These are phyloP conservation scores for Calonectria pseudoreteaudii DNA, from an alignment of 2,329 filamentous ascomycete genomes.

Conservation along the genomic window DNA sequence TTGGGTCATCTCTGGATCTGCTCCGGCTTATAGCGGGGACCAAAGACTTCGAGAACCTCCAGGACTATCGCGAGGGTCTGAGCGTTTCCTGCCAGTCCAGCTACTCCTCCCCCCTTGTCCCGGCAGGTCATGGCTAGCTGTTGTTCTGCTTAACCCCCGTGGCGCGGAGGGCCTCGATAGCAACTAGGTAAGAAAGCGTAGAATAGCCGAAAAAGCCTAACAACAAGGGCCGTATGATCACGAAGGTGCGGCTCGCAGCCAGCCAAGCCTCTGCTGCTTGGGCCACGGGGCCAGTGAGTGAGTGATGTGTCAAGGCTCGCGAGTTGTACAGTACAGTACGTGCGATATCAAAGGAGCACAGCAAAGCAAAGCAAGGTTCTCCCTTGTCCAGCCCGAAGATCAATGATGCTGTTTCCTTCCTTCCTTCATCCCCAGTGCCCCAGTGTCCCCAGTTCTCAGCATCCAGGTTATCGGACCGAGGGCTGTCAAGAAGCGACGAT, in stretches of 20 bases:
- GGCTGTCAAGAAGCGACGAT: neutral
- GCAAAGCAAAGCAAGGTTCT: neutral
- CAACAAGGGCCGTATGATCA: neutral
- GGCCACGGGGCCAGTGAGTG: neutral
- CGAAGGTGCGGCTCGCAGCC: neutral
- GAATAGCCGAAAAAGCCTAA: neutral
- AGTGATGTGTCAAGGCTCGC: neutral
- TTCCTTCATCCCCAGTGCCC: no score
- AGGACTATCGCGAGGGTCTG: neutral
- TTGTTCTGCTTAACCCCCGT: neutral
- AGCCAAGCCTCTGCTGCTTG: neutral
- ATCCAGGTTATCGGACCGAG: neutral
- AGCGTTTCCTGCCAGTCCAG: neutral
- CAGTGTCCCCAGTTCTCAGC: neutral
- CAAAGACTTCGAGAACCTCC: neutral
- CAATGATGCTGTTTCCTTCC: neutral
- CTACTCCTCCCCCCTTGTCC: neutral
- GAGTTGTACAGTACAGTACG: neutral
- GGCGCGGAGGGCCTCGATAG: neutral
- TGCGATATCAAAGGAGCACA: neutral
- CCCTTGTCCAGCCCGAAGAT: neutral
- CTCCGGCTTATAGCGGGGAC: neutral
- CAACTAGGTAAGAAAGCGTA: neutral
- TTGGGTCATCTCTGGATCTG: neutral
- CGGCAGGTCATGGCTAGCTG: neutral